These are phyloP conservation scores for Fraxinus albicans DNA, from an alignment of 305 asterid species.

Conservation along the genomic window DNA sequence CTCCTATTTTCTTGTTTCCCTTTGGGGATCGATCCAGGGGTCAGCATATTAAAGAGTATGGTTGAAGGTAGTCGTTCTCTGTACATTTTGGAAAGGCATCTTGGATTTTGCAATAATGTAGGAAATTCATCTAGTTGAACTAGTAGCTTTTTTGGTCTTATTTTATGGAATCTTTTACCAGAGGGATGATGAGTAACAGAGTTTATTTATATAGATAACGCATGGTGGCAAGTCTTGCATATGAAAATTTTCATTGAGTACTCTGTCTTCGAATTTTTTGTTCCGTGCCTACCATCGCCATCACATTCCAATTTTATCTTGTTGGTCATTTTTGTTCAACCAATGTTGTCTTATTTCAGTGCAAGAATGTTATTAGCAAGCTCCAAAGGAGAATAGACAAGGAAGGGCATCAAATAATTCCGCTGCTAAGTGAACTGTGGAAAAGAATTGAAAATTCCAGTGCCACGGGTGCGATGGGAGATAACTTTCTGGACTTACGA, in stretches of 20 bases:
- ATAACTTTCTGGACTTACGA: constrained; percentile 61
- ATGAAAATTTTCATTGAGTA: background rate
- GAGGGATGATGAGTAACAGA: background rate
- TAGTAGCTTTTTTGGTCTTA: background rate
- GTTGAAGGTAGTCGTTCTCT: background rate
- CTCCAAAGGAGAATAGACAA: constrained; percentile 84
- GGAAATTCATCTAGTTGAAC: background rate
- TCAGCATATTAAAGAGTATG: background rate
- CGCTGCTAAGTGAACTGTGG: constrained; percentile 90
- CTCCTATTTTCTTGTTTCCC: background rate
- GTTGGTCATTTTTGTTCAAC: constrained; percentile 12
- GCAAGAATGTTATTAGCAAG: constrained; percentile 79
- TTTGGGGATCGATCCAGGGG: background rate
- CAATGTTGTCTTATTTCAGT: constrained; percentile 50
- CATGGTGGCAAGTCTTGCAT: background rate
- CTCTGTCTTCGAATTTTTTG: background rate
- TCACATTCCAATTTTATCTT: background rate
- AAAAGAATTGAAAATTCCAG: constrained; percentile 69
- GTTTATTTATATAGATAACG: background rate
- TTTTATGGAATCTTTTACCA: background rate
- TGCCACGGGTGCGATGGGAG: constrained; percentile 44
- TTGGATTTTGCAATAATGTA: background rate
- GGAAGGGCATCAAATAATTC: constrained; percentile 90
- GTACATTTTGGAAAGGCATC: background rate
- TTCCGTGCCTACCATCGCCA: background rate